Evolutionary conservation across 2,329 filamentous ascomycete species (phyloP).

Genomic region (Herpomyces periplanetae): DNA sequence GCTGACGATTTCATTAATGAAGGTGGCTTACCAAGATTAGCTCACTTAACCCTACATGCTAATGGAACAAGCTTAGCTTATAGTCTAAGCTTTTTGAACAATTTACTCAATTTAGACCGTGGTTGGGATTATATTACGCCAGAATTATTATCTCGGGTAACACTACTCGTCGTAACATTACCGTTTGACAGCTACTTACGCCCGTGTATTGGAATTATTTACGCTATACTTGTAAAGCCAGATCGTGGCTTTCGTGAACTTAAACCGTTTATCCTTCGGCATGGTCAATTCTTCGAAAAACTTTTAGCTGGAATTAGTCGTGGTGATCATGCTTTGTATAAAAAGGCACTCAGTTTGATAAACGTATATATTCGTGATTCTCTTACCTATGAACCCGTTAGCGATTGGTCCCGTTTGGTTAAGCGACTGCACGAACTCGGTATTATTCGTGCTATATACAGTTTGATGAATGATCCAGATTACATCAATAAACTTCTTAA

Average conservation of each 20-base stretch:
- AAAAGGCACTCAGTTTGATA: constrained; percentile 72
- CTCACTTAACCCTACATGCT: constrained; percentile 42
- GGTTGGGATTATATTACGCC: constrained; percentile 64
- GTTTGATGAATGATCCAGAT: not conserved
- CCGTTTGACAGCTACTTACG: constrained; percentile 87
- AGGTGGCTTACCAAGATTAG: constrained; percentile 41
- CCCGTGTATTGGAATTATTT: constrained; percentile 81
- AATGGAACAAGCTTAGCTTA: constrained; percentile 85
- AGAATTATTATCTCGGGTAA: constrained; percentile 18
- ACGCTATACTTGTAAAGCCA: constrained; percentile 61
- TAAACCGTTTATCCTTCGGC: constrained; percentile 57
- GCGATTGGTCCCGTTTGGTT: constrained; percentile 84
- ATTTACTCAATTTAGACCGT: constrained; percentile 76
- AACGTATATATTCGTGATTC: constrained; percentile 81
- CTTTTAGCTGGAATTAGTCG: constrained; percentile 67
- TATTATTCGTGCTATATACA: constrained; percentile 50
- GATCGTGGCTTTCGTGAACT: constrained; percentile 67
- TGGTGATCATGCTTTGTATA: constrained; percentile 75
- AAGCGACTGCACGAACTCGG: constrained; percentile 71
- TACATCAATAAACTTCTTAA: constrained; percentile 19
- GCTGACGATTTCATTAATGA: constrained; percentile 81
- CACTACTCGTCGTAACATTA: constrained; percentile 45
- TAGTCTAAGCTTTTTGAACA: constrained; percentile 50
- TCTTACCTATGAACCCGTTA: constrained; percentile 29
- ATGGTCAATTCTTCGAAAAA: constrained; percentile 76